phyloP scores from a whole-genome alignment of 2,329 filamentous ascomycete species.

The Neonectria hederae region DNA sequence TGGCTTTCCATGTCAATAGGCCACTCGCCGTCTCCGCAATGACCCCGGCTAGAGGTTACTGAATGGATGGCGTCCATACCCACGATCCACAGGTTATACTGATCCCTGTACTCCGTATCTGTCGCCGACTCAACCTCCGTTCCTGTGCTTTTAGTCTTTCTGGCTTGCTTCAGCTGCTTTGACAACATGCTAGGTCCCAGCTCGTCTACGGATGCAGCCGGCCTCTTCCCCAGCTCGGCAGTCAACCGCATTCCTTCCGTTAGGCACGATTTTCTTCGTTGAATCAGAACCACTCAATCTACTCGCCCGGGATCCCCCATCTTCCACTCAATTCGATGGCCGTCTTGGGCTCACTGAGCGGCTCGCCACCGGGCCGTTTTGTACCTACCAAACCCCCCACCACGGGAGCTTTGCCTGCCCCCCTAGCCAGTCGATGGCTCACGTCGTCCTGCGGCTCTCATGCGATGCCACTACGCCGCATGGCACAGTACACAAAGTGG shows the following conservation, averaged over 20 bases:
- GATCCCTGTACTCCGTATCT: slow-evolving; percentile 15
- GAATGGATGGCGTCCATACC: slow-evolving; percentile 6
- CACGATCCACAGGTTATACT: slow-evolving; percentile 14
- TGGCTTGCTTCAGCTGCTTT: slow-evolving; percentile 13
- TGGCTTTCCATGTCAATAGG: slow-evolving; percentile 4
- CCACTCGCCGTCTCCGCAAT: slow-evolving; percentile 16
- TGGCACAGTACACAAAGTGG: neutral
- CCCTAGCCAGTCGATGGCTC: slow-evolving; percentile 10
- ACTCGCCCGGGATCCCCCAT: slow-evolving; percentile 5
- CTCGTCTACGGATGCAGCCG: slow-evolving; percentile 16
- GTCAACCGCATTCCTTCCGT: slow-evolving; percentile 12
- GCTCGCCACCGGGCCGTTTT: slow-evolving; percentile 36
- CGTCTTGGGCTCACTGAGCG: slow-evolving; percentile 19
- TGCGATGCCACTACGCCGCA: slow-evolving; percentile 13
- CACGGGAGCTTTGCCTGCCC: neutral
- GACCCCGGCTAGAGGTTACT: slow-evolving; percentile 5
- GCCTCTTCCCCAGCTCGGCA: slow-evolving; percentile 18
- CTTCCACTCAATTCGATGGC: slow-evolving; percentile 6
- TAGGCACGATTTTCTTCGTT: slow-evolving; percentile 12
- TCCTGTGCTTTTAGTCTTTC: slow-evolving; percentile 1
- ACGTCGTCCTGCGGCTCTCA: slow-evolving; percentile 10
- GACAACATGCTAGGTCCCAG: slow-evolving; percentile 17
- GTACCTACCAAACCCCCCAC: slow-evolving; percentile 20
- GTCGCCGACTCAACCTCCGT: slow-evolving; percentile 2
- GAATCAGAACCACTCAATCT: slow-evolving; percentile 14